phyloP scores from a whole-genome alignment of 352 stramenopile genomes.

The Globisporangium lucens region DNA sequence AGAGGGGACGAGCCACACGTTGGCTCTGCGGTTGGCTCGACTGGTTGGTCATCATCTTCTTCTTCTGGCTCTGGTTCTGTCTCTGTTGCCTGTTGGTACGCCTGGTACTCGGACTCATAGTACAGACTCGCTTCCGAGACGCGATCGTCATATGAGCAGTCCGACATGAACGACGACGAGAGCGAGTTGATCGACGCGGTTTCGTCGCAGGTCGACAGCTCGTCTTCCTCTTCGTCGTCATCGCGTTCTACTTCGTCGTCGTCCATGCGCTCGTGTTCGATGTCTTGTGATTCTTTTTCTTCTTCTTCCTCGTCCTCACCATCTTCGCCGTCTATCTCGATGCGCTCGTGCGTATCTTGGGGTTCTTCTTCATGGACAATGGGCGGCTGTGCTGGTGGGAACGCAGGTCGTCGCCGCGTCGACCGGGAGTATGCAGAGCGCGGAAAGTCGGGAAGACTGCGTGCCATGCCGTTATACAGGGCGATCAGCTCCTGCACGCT shows the following conservation, averaged over 20 bases:
- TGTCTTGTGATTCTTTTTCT: neutral
- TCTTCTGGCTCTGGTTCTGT: neutral
- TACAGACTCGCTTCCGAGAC: constrained; percentile 11
- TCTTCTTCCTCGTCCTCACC: neutral
- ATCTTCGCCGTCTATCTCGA: neutral
- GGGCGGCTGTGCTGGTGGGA: neutral
- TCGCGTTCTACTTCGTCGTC: neutral
- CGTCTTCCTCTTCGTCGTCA: constrained; percentile 5
- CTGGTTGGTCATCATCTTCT: neutral
- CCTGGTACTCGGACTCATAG: constrained; percentile 15
- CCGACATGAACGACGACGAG: constrained; percentile 17
- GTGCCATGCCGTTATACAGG: constrained; percentile 14
- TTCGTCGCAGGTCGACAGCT: constrained; percentile 17
- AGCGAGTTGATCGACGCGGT: constrained; percentile 19
- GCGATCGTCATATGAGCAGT: constrained; percentile 17
- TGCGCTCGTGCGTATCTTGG: neutral
- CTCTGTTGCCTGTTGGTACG: neutral
- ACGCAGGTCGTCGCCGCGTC: neutral
- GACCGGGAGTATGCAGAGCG: constrained; percentile 11
- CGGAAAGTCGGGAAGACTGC: constrained; percentile 15
- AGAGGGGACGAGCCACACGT: neutral
- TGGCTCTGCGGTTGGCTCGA: neutral
- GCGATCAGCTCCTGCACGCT: constrained; percentile 15
- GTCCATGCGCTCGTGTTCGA: neutral
- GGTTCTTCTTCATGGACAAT: neutral